These are phyloP conservation scores for Trichoderma afroharzianum DNA, from an alignment of 2,329 filamentous ascomycete species.

Conservation along the genomic window DNA sequence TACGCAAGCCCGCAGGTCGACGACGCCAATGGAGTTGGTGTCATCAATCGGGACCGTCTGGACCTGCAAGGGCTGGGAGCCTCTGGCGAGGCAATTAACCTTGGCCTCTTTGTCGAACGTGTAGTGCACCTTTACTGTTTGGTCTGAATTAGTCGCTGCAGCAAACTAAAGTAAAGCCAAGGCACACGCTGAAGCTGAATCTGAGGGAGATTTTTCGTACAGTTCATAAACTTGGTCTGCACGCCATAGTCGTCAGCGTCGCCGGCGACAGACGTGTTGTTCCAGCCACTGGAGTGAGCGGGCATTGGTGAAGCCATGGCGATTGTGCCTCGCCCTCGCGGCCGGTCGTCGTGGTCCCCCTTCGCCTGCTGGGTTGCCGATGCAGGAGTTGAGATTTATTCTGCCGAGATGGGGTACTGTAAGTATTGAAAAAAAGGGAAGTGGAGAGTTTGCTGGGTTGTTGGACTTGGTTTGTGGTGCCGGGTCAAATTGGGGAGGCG, in stretches of 20 bases:
- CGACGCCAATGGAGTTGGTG: conserved; percentile 73
- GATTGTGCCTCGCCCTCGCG: conserved; percentile 14
- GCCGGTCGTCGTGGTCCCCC: conserved; percentile 1
- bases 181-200: no score
- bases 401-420: neutral
- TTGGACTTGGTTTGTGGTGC: neutral
- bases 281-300: conserved; percentile 32
- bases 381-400: neutral
- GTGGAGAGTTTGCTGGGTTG: conserved; percentile 16
- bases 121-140: conserved; percentile 88
- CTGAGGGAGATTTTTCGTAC: conserved; percentile 45
- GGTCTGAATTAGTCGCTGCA: conserved; percentile 10
- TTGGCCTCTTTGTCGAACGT: conserved; percentile 89
- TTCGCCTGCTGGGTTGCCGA: conserved; percentile 12
- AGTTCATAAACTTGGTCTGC: conserved; percentile 62
- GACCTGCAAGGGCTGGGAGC: conserved; percentile 74
- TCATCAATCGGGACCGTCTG: conserved; percentile 81
- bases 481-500: conserved; percentile 33
- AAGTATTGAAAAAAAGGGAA: conserved; percentile 1
- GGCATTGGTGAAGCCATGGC: conserved; percentile 41
- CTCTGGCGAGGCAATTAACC: conserved; percentile 83
- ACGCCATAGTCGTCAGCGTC: conserved; percentile 47
- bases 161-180: neutral
- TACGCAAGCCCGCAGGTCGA: conserved; percentile 83
- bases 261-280: conserved; percentile 29